Conservation (phyloP, 495 filamentous ascomycete genomes). For the Hamigera avellanea region DNA sequence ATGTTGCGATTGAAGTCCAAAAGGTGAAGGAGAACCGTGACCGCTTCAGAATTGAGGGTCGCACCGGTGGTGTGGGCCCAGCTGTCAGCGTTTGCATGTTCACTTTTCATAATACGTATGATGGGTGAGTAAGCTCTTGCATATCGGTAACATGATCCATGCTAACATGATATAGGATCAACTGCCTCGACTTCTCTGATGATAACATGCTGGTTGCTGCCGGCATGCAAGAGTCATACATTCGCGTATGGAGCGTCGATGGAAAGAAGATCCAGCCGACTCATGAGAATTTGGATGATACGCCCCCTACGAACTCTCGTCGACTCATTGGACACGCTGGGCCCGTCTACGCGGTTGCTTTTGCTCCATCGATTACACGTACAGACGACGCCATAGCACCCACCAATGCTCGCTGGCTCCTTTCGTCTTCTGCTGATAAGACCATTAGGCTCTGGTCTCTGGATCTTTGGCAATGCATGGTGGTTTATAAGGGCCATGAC, state of each 20-base stretch:
- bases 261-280: slow-evolving; percentile 50
- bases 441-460: slow-evolving; percentile 87
- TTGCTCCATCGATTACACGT: slow-evolving; percentile 63
- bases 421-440: slow-evolving; percentile 80
- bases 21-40: slow-evolving; percentile 91
- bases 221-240: slow-evolving; percentile 86
- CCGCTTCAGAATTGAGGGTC: slow-evolving; percentile 68
- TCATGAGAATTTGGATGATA: slow-evolving; percentile 28
- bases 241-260: slow-evolving; percentile 83
- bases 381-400: slow-evolving; percentile 36
- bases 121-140: slow-evolving; percentile 48
- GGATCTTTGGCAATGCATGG: slow-evolving; percentile 78
- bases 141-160: neutral
- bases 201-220: slow-evolving; percentile 75
- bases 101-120: slow-evolving; percentile 91
- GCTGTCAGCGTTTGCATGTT: slow-evolving; percentile 86
- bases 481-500: slow-evolving; percentile 85
- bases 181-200: slow-evolving; percentile 85
- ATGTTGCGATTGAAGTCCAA: slow-evolving; percentile 87
- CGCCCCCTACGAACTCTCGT: slow-evolving; percentile 49
- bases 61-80: slow-evolving; percentile 68
- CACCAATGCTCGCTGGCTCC: slow-evolving; percentile 58
- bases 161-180: slow-evolving; percentile 44
- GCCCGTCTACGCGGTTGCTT: slow-evolving; percentile 79
- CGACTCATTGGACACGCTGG: slow-evolving; percentile 88